Conservation (phyloP, 1,284 basidiomycete species). For the Porogramme epimiltina region DNA sequence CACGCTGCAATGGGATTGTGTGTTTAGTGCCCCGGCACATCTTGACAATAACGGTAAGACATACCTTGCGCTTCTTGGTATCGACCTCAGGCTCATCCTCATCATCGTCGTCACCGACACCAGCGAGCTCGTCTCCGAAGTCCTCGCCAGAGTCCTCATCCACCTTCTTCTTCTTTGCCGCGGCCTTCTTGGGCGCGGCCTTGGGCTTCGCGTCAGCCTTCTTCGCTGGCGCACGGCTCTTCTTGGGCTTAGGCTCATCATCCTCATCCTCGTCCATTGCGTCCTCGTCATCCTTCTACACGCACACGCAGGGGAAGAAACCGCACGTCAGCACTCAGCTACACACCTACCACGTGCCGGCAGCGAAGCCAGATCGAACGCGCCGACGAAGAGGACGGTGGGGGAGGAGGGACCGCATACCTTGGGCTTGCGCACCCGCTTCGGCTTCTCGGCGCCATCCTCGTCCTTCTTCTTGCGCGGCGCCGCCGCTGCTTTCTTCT, state of each 20-base stretch:
- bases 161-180: conserved; percentile 36
- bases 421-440: conserved; percentile 38
- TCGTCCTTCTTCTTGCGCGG: conserved; percentile 38
- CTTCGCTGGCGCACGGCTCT: conserved; percentile 31
- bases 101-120: conserved; percentile 34
- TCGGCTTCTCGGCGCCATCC: conserved; percentile 40
- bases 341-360: too few species aligned
- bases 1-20: conserved; percentile 20
- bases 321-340: too few species aligned
- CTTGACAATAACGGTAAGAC: background rate
- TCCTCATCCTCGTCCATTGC: conserved; percentile 34
- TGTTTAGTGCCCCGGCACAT: background rate
- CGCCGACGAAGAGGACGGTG: too few species aligned
- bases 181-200: conserved; percentile 34
- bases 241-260: conserved; percentile 39
- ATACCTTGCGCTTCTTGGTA: conserved; percentile 40
- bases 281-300: conserved; percentile 27
- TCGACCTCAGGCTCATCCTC: conserved; percentile 29
- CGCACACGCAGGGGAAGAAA: too few species aligned
- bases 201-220: conserved; percentile 33
- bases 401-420: conserved; percentile 17
- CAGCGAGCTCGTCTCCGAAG: conserved; percentile 36
- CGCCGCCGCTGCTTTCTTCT: conserved; percentile 29
- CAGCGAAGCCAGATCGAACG: conserved; percentile 1
- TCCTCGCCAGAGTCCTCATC: conserved; percentile 37